Conservation (phyloP, 176 grass and related monocot genomes). For the Paspalum notatum region DNA sequence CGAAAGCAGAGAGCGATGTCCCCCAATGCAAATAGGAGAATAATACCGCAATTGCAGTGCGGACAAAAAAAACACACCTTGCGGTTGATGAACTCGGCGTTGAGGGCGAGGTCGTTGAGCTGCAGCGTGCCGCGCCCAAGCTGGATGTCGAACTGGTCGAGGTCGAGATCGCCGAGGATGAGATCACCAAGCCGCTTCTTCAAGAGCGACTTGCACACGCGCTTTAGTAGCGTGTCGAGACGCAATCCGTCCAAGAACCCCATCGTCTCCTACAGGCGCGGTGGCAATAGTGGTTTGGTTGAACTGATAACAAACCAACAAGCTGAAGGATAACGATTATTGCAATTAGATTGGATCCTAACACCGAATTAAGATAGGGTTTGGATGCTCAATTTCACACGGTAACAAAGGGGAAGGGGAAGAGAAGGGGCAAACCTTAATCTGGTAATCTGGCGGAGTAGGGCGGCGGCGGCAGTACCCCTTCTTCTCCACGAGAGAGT, state of each 20-base stretch:
- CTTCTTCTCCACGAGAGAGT: too few relatives aligned
- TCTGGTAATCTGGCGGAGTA: too few relatives aligned
- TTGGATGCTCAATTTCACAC: too few relatives aligned
- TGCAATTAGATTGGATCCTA: too few relatives aligned
- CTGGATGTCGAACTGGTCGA: constrained; percentile 94
- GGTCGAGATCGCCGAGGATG: constrained; percentile 89
- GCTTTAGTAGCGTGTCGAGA: constrained; percentile 67
- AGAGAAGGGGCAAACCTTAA: too few relatives aligned
- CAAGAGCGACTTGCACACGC: constrained; percentile 83
- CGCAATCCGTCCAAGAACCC: constrained; percentile 51
- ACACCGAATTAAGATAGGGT: too few relatives aligned
- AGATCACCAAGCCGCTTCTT: constrained; percentile 96
- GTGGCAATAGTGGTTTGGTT: background rate
- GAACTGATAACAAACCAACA: too few relatives aligned
- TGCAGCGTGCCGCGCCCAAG: constrained; percentile 64
- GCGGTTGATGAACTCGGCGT: constrained; percentile 81
- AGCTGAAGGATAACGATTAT: too few relatives aligned
- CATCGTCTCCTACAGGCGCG: constrained; percentile 34
- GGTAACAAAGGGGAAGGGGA: too few relatives aligned
- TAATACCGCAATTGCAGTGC: background rate
- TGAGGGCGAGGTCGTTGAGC: constrained; percentile 87
- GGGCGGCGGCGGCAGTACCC: too few relatives aligned
- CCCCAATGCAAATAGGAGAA: background rate
- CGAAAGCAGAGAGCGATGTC: background rate
- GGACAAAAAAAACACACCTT: constrained; percentile 49